Percentiles rank a stretch among this genome's conserved stretches.
phyloP scores from a whole-genome alignment of 2,329 filamentous ascomycete genomes.

The Colletotrichum salicis region DNA sequence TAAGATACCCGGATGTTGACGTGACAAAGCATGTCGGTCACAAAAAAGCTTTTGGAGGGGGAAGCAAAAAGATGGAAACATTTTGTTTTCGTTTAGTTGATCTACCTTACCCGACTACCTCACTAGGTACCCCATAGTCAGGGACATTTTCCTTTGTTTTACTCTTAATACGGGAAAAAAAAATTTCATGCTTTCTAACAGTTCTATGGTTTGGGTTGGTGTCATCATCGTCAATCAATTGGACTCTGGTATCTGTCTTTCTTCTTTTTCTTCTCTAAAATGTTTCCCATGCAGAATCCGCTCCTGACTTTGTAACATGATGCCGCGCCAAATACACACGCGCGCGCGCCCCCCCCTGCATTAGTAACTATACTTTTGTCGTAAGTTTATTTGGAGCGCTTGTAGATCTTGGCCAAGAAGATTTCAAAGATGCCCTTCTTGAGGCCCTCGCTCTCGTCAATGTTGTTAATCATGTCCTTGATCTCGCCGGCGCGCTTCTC shows the following conservation, averaged over 20 bases:
- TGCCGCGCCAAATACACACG: constrained; percentile 5
- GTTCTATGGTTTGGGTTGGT: constrained; percentile 21
- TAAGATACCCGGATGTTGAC: constrained; percentile 34
- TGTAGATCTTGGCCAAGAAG: constrained; percentile 97
- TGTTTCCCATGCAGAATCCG: neutral
- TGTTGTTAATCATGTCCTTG: constrained; percentile 75
- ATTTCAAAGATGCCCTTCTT: constrained; percentile 91
- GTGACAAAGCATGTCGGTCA: constrained; percentile 14
- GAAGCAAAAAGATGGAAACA: neutral
- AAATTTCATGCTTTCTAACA: constrained; percentile 30
- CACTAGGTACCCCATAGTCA: neutral
- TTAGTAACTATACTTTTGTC: neutral
- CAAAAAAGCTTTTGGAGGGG: constrained; percentile 4
- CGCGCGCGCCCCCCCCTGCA: neutral
- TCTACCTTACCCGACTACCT: neutral
- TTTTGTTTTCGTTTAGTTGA: neutral
- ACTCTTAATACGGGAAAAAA: constrained; percentile 22
- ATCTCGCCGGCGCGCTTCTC: constrained; percentile 87
- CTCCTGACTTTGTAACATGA: neutral
- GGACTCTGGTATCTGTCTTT: constrained; percentile 32
- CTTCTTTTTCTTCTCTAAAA: neutral
- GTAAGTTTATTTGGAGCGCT: constrained; percentile 83
- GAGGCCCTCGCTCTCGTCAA: constrained; percentile 88
- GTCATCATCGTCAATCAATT: constrained; percentile 24
- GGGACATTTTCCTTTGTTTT: constrained; percentile 24